A percentile compares a stretch with the other conserved stretches of the same genome.
These are phyloP conservation scores for Podaxis mareebaensis DNA, from an alignment of 768 basidiomycete species.

Conservation along the genomic window DNA sequence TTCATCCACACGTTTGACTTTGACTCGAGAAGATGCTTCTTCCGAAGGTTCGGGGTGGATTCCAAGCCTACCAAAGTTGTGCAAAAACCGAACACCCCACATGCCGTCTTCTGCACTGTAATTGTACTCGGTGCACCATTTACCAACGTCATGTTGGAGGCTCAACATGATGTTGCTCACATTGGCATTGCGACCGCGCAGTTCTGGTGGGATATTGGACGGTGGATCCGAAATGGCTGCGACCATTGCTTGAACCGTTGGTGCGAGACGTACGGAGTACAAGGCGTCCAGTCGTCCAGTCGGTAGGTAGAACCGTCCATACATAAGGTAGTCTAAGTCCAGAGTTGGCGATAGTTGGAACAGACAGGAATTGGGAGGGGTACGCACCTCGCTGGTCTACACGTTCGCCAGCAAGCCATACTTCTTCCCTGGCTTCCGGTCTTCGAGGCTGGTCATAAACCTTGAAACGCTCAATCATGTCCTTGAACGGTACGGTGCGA, in stretches of 20 bases:
- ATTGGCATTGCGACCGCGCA: conserved; percentile 44
- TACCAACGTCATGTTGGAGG: conserved; percentile 89
- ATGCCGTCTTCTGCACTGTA: conserved; percentile 95
- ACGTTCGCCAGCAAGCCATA: conserved; percentile 79
- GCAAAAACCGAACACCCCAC: conserved; percentile 85
- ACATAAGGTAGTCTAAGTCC: conserved; percentile 79
- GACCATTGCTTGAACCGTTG: conserved; percentile 79
- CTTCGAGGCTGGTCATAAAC: conserved; percentile 79
- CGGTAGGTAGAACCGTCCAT: conserved; percentile 89
- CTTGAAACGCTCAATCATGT: conserved; percentile 87
- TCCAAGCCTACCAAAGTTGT: conserved; percentile 81
- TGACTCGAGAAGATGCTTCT: conserved; percentile 24
- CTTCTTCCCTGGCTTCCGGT: conserved; percentile 78
- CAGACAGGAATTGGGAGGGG: not conserved
- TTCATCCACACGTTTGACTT: conserved; percentile 85
- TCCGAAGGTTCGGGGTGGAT: not conserved
- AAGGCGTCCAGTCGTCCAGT: conserved; percentile 87
- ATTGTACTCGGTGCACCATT: conserved; percentile 92
- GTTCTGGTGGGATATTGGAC: conserved; percentile 45
- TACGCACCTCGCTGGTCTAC: conserved; percentile 69
- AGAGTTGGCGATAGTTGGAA: conserved; percentile 20
- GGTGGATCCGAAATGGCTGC: conserved; percentile 85
- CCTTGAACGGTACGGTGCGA: conserved; percentile 76
- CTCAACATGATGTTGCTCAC: conserved; percentile 78
- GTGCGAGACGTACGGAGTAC: conserved; percentile 78